Evolutionary conservation across 192 early-diverging fungal species (phyloP).

Genomic region (Coemansia sp.): DNA sequence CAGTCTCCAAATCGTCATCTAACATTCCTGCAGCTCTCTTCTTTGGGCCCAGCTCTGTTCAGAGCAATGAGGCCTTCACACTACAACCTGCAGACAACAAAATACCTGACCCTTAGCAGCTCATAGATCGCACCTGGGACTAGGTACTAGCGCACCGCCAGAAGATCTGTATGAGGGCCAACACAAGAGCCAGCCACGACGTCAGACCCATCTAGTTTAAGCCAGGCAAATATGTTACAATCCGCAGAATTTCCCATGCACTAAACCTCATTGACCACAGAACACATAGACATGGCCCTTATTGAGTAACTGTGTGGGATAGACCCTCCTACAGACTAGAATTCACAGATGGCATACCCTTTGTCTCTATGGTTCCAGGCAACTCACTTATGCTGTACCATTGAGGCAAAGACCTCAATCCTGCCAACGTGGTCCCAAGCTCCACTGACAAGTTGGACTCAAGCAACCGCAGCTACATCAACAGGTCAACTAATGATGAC

Average conservation of each 20-base stretch:
- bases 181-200: not conserved
- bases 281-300: constrained; percentile 3
- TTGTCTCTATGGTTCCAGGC: too few relatives aligned
- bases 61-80: not conserved
- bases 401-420: too few relatives aligned
- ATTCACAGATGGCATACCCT: not conserved
- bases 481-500: too few relatives aligned
- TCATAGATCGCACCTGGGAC: not conserved
- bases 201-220: not conserved
- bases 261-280: constrained; percentile 7
- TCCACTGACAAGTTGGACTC: too few relatives aligned
- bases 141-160: not conserved
- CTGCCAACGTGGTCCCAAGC: too few relatives aligned
- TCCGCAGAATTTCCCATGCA: not conserved
- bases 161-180: not conserved
- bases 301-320: not conserved
- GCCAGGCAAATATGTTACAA: constrained; percentile 12
- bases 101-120: not conserved
- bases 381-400: too few relatives aligned
- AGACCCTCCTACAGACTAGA: not conserved
- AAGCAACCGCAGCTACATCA: too few relatives aligned
- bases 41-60: not conserved
- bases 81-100: not conserved
- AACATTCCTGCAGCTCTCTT: not conserved
- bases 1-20: not conserved